phyloP scores from a whole-genome alignment of 1,284 basidiomycete genomes.

The Trametes hirsuta region DNA sequence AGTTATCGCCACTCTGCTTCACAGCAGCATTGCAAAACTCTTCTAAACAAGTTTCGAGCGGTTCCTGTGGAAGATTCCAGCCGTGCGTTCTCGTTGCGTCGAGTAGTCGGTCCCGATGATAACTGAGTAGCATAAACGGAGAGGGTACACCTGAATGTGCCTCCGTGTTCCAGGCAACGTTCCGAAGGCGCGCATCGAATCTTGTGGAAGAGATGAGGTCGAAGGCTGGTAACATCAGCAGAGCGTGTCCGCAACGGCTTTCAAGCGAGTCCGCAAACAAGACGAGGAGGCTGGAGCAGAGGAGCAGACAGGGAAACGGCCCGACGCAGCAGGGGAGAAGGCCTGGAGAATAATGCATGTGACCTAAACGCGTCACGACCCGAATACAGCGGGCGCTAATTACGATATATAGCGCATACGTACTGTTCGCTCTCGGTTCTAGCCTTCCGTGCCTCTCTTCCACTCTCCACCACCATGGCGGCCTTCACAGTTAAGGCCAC shows the following conservation, averaged over 20 bases:
- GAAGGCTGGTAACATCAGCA: slow-evolving; percentile 22
- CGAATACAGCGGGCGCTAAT: slow-evolving; percentile 17
- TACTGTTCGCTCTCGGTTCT: slow-evolving; percentile 11
- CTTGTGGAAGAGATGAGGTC: slow-evolving; percentile 58
- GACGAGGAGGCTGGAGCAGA: slow-evolving; percentile 6
- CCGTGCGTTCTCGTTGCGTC: slow-evolving; percentile 51
- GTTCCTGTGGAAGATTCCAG: slow-evolving; percentile 46
- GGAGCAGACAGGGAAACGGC: not conserved
- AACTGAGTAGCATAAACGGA: slow-evolving; percentile 58
- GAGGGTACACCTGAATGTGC: slow-evolving; percentile 48
- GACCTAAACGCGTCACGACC: slow-evolving; percentile 25
- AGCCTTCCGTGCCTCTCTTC: slow-evolving; percentile 21
- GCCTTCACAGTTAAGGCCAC: slow-evolving; percentile 56
- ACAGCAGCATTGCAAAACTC: slow-evolving; percentile 9
- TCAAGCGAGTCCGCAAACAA: not conserved
- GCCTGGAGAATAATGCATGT: slow-evolving; percentile 11
- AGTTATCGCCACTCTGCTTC: slow-evolving; percentile 39
- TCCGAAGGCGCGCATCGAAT: slow-evolving; percentile 55
- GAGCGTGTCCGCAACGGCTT: not conserved
- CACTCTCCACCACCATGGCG: slow-evolving; percentile 39
- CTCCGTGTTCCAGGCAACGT: slow-evolving; percentile 58
- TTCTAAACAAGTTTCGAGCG: slow-evolving; percentile 16
- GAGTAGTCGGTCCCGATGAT: slow-evolving; percentile 61
- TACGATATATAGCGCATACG: slow-evolving; percentile 21
- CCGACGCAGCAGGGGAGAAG: not conserved